Conservation (phyloP, 805 yeast genomes). For the Barnettozyma vustinii region DNA sequence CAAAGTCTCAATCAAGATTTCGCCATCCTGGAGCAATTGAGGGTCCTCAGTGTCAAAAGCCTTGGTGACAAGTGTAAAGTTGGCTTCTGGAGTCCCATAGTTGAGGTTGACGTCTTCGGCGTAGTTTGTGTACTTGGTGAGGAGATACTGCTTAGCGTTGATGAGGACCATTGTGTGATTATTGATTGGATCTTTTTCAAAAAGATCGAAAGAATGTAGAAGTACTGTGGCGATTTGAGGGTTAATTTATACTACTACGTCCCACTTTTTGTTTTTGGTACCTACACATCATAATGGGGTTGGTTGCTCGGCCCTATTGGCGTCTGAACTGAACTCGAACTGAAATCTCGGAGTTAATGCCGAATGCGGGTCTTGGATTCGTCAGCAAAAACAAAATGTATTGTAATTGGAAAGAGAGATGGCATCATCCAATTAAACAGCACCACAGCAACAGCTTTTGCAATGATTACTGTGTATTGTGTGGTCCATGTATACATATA, state of each 20-base stretch:
- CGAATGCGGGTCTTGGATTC: background rate
- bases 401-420: too few relatives aligned
- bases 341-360: background rate
- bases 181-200: background rate
- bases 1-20: slow-evolving; percentile 38
- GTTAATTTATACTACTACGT: too few relatives aligned
- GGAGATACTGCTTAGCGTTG: slow-evolving; percentile 28
- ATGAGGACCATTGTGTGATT: slow-evolving; percentile 24
- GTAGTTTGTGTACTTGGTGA: slow-evolving; percentile 23
- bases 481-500: too few relatives aligned
- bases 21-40: slow-evolving; percentile 30
- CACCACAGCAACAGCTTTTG: too few relatives aligned
- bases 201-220: too few relatives aligned
- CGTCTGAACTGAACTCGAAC: too few relatives aligned
- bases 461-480: too few relatives aligned
- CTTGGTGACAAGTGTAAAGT: slow-evolving; percentile 24
- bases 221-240: background rate
- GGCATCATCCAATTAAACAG: too few relatives aligned
- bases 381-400: background rate
- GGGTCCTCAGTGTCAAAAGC: slow-evolving; percentile 18
- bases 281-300: background rate
- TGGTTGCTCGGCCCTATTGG: background rate
- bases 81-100: slow-evolving; percentile 20
- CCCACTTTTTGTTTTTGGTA: background rate
- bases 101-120: slow-evolving; percentile 25